Evolutionary conservation across 352 stramenopile species (phyloP).

Genomic region (Plasmopara muralis): DNA sequence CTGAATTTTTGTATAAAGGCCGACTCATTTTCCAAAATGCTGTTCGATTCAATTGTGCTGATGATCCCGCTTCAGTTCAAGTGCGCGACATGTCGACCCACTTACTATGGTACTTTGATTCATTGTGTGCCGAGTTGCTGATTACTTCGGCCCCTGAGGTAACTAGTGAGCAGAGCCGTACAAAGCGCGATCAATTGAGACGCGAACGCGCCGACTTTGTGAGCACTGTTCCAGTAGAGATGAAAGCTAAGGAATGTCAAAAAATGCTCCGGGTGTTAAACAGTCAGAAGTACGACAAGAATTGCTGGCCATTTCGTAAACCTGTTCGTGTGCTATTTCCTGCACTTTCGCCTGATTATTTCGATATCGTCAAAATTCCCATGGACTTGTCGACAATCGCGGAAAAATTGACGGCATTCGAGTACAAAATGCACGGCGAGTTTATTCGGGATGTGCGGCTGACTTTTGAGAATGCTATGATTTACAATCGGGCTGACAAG

Average conservation of each 20-base stretch:
- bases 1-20: slow-evolving; percentile 68
- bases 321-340: slow-evolving; percentile 69
- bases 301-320: slow-evolving; percentile 83
- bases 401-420: slow-evolving; percentile 54
- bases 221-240: slow-evolving; percentile 48
- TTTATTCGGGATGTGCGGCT: slow-evolving; percentile 75
- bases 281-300: slow-evolving; percentile 83
- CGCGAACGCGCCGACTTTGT: slow-evolving; percentile 50
- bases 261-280: slow-evolving; percentile 76
- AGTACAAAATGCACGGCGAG: slow-evolving; percentile 77
- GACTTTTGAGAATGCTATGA: slow-evolving; percentile 81
- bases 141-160: slow-evolving; percentile 21
- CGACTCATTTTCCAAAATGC: slow-evolving; percentile 77
- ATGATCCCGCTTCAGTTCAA: slow-evolving; percentile 58
- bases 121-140: slow-evolving; percentile 64
- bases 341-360: slow-evolving; percentile 64
- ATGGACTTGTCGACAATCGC: slow-evolving; percentile 76
- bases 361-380: slow-evolving; percentile 72
- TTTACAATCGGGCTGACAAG: slow-evolving; percentile 78
- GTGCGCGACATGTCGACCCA: slow-evolving; percentile 79
- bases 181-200: slow-evolving; percentile 40
- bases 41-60: slow-evolving; percentile 73
- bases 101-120: slow-evolving; percentile 81
- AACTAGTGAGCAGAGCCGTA: slow-evolving; percentile 19
- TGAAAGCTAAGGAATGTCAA: slow-evolving; percentile 77